These are phyloP conservation scores for Penium margaritaceum DNA, from an alignment of 139 green algal species.

Conservation along the genomic window DNA sequence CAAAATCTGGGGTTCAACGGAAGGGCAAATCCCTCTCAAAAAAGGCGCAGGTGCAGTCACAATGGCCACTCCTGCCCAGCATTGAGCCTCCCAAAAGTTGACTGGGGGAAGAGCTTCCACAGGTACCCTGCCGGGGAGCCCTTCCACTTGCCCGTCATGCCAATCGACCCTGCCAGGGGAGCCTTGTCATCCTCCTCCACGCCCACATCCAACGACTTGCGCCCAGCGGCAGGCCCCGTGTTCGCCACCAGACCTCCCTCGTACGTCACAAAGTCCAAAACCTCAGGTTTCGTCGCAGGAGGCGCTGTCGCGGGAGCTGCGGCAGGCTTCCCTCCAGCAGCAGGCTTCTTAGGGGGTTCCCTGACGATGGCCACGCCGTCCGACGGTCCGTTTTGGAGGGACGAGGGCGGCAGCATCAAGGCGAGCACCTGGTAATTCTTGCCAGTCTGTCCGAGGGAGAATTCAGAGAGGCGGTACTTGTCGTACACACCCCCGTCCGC, in stretches of 20 bases:
- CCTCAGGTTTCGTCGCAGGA: too few relatives aligned
- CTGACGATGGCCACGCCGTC: slow-evolving; percentile 28
- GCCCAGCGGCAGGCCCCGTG: slow-evolving; percentile 5
- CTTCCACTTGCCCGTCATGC: too few relatives aligned
- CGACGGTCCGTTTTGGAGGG: slow-evolving; percentile 24
- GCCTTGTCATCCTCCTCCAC: slow-evolving; percentile 25
- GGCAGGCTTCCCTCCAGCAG: not conserved
- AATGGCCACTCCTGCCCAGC: too few relatives aligned
- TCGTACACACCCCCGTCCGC: slow-evolving; percentile 1
- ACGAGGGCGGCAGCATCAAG: not conserved
- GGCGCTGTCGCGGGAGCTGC: not conserved
- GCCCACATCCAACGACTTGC: slow-evolving; percentile 19
- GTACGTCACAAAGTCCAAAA: slow-evolving; percentile 38
- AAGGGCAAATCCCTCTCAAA: too few relatives aligned
- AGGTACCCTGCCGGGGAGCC: too few relatives aligned
- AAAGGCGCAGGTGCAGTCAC: too few relatives aligned
- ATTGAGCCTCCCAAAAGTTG: too few relatives aligned
- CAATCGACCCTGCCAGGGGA: too few relatives aligned
- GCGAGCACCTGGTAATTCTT: not conserved
- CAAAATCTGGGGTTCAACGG: too few relatives aligned
- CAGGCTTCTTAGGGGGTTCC: too few relatives aligned
- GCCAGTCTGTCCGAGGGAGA: not conserved
- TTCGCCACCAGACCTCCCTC: slow-evolving; percentile 14
- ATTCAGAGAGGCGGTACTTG: not conserved
- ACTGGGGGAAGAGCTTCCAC: too few relatives aligned